Percentiles rank a stretch among this genome's conserved stretches.
phyloP scores from a whole-genome alignment of 805 yeast genomes.

The Priceomyces fermenticarens region DNA sequence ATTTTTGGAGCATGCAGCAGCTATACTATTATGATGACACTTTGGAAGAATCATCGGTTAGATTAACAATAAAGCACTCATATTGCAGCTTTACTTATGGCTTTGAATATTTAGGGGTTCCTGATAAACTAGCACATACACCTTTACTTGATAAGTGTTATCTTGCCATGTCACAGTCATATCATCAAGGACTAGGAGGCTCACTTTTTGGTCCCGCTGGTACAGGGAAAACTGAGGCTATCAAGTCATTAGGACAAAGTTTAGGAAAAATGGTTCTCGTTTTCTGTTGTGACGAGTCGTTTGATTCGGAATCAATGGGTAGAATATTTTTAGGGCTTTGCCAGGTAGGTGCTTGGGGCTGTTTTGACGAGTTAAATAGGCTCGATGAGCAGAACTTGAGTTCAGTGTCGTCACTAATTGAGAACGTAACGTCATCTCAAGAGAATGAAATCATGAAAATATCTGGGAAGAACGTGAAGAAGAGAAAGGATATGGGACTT shows the following conservation, averaged over 20 bases:
- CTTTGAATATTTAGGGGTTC: constrained; percentile 76
- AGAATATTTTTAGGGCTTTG: constrained; percentile 77
- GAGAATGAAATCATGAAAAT: constrained; percentile 22
- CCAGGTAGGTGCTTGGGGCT: constrained; percentile 88
- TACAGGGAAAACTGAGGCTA: constrained; percentile 91
- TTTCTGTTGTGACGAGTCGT: constrained; percentile 87
- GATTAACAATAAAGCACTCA: constrained; percentile 51
- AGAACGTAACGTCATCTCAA: constrained; percentile 60
- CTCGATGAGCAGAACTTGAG: constrained; percentile 68
- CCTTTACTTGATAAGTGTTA: constrained; percentile 66
- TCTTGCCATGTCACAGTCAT: constrained; percentile 68
- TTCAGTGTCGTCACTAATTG: constrained; percentile 81
- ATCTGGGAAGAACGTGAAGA: constrained; percentile 36
- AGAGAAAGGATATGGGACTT: constrained; percentile 58
- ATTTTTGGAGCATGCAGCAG: constrained; percentile 53
- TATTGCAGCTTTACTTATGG: constrained; percentile 59
- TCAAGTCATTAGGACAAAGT: constrained; percentile 77
- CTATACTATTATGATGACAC: constrained; percentile 38
- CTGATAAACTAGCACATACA: constrained; percentile 72
- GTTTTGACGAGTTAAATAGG: constrained; percentile 93
- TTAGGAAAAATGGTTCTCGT: constrained; percentile 81
- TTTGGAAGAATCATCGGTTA: constrained; percentile 21
- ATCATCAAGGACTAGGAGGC: constrained; percentile 76
- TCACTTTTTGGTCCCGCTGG: constrained; percentile 96
- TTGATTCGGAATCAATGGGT: constrained; percentile 76